phyloP scores from a whole-genome alignment of 1,139 yeast genomes.

The Scheffersomyces stambukii region DNA sequence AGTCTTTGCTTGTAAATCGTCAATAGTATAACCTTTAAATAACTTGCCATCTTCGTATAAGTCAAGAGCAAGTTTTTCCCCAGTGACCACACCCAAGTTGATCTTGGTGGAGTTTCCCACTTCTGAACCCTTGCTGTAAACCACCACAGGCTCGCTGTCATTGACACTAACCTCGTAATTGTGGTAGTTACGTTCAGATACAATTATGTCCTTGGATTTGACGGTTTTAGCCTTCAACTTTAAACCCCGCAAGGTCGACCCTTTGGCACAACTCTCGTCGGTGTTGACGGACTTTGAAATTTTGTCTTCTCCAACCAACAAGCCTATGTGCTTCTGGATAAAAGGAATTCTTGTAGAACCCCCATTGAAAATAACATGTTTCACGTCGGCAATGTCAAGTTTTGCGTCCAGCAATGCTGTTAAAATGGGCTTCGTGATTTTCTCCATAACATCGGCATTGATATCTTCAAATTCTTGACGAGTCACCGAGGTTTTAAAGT shows the following conservation, averaged over 20 bases:
- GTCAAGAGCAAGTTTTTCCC: constrained; percentile 34
- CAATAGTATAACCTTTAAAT: constrained; percentile 34
- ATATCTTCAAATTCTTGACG: constrained; percentile 75
- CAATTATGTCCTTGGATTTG: constrained; percentile 56
- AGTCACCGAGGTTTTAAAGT: constrained; percentile 61
- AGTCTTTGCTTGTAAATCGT: constrained; percentile 30
- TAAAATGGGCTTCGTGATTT: constrained; percentile 52
- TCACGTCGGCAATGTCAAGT: constrained; percentile 34
- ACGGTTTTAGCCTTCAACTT: constrained; percentile 44
- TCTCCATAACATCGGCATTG: constrained; percentile 38
- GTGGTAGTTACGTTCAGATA: constrained; percentile 49
- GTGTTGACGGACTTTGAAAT: constrained; percentile 91
- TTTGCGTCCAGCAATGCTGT: constrained; percentile 38
- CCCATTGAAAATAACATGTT: constrained; percentile 79
- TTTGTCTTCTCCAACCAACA: constrained; percentile 49
- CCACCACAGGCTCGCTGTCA: constrained; percentile 21
- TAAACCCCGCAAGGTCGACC: constrained; percentile 81
- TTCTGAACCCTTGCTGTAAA: constrained; percentile 42
- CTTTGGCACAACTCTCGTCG: constrained; percentile 91
- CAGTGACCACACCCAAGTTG: constrained; percentile 22
- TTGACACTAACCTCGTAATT: constrained; percentile 37
- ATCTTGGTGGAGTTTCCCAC: constrained; percentile 26
- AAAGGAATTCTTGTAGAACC: constrained; percentile 92
- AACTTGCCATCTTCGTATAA: constrained; percentile 53
- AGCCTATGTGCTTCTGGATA: constrained; percentile 57